Base-by-base conservation (phyloP, 306 rosid genomes). In the Castanea mollissima region DNA sequence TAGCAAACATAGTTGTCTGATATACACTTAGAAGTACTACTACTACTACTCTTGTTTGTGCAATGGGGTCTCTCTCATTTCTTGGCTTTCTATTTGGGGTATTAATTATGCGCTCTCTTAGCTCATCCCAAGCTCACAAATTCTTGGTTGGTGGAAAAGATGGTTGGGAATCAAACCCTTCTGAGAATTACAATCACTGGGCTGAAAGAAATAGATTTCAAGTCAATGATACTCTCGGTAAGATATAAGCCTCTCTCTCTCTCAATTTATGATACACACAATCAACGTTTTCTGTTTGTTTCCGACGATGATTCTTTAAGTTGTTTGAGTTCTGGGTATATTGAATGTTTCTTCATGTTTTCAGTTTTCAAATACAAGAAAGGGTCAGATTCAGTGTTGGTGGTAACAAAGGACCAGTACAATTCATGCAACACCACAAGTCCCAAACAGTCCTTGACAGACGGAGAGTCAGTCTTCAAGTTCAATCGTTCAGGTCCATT, bases 141-240 rank as follows among this genome's bases (percentile, higher is more conserved):
- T 90, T 83, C 79, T 5, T 15, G 6, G 92, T 93, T 35, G 94
- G 97, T 64, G 93, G 92, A 23, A 87, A 78, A 79, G 83, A 91
- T 71, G 98, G 97, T 2, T 93, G 98, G 98, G 88, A 81, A 18
- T 59, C 70, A 34, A 87, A 87, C 63, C 93, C 97, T 60, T 83
- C 91, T 4, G 88, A 86, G 74, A 75, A 25, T 7, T 93, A 87
- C 82, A 74, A 41, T 58, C 87, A 82, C 11, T 91, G 97, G 97
- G 91, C 98, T 73, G 76, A 77, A 10, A 74, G 84, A 23, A 84
- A 82, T 49, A 82, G 97, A 51, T 93, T 93, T 76, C 91, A 82
- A 85, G 88, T 93, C 85, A 91, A 93, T 27, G 97, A 93, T 81
- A 91, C 91, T 27, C 94, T 93, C 20, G 19, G 94, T 93, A 84